Evolutionary conservation across 2,329 filamentous ascomycete genomes (phyloP).

Genomic region (Rugonectria rugulosa): DNA sequence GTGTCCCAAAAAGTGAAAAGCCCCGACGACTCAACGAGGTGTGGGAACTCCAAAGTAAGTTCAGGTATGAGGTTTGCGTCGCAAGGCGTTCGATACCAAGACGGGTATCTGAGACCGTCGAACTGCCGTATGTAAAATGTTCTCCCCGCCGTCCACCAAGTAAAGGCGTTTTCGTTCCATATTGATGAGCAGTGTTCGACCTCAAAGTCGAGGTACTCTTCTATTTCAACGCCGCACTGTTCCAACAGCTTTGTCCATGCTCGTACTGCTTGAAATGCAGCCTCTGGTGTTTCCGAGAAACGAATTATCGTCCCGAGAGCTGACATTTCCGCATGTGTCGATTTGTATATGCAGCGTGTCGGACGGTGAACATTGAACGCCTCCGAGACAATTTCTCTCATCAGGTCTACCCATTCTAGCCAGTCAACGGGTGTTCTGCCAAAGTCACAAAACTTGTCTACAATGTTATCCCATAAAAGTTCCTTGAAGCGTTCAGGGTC

Average conservation of each 20-base stretch:
- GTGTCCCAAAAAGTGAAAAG: too few species aligned
- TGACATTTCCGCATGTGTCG: too few species aligned
- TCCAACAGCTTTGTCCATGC: constrained; percentile 5
- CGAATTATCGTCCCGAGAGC: too few species aligned
- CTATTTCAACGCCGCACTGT: background rate
- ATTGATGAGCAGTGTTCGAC: background rate
- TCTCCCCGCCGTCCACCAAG: too few species aligned
- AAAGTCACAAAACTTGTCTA: too few species aligned
- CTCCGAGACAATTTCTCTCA: background rate
- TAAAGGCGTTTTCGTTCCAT: background rate
- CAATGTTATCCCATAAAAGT: too few species aligned
- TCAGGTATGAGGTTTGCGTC: background rate
- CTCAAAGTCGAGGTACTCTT: constrained; percentile 11
- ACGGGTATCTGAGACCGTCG: background rate
- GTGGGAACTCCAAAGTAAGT: background rate
- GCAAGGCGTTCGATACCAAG: background rate
- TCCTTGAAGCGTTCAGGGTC: too few species aligned
- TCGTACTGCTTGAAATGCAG: background rate
- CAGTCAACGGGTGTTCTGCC: too few species aligned
- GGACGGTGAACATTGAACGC: background rate
- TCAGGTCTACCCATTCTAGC: too few species aligned
- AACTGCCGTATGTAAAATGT: background rate
- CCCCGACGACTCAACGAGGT: background rate
- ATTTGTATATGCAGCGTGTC: too few species aligned
- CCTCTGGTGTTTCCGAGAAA: too few species aligned